Conservation (phyloP, 164 flowering plant genomes). For the Tinospora cordifolia region DNA sequence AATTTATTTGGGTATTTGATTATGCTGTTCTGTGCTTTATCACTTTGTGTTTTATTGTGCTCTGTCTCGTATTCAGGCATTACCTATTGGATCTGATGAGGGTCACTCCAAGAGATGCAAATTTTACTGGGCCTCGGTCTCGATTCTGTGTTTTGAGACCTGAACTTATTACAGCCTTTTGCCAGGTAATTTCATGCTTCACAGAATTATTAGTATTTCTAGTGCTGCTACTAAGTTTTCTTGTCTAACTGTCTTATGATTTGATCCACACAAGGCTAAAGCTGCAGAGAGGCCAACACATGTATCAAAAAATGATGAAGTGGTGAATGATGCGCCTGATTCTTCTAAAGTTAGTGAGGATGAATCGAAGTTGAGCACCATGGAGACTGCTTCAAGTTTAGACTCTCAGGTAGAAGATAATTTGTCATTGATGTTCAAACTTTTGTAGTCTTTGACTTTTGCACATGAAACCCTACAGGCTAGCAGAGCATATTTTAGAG, state of each 20-base stretch:
- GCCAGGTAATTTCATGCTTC: constrained; percentile 48
- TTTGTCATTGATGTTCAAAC: not conserved
- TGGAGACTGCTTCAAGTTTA: constrained; percentile 23
- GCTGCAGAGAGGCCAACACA: constrained; percentile 42
- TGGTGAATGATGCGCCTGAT: constrained; percentile 26
- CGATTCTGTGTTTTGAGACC: constrained; percentile 89
- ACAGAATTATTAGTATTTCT: not conserved
- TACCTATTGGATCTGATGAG: constrained; percentile 97
- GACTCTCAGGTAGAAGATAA: constrained; percentile 27
- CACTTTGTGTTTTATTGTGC: not conserved
- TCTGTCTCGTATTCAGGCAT: constrained; percentile 47
- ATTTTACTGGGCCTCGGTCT: constrained; percentile 71
- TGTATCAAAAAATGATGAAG: constrained; percentile 29
- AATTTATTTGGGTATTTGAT: not conserved
- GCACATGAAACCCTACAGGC: not conserved
- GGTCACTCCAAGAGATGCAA: constrained; percentile 98
- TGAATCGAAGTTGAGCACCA: constrained; percentile 23
- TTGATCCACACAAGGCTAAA: constrained; percentile 48
- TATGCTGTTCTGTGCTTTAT: not conserved
- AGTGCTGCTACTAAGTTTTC: constrained; percentile 2
- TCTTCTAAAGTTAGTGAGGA: constrained; percentile 24
- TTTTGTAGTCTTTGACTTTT: not conserved
- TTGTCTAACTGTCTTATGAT: constrained; percentile 15
- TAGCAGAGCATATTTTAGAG: not conserved
- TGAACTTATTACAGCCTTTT: constrained; percentile 70